These are phyloP conservation scores for Escallonia herrerae DNA, from an alignment of 129 eudicot genomes.

Conservation along the genomic window DNA sequence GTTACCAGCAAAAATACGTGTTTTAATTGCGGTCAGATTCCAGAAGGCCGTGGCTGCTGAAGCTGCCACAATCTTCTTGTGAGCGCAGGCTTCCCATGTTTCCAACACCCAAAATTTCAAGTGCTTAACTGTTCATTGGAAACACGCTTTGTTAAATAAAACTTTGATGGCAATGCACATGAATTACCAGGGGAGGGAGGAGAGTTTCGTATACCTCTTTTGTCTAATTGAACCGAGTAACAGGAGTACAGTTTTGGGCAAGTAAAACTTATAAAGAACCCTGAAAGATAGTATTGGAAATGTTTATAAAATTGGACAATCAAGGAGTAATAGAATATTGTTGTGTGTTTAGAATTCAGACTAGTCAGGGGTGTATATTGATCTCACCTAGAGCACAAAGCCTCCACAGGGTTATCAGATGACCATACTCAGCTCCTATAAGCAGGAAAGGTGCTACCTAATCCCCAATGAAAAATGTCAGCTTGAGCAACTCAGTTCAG, in stretches of 20 bases:
- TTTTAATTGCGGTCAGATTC: conserved; percentile 66
- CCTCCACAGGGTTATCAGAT: conserved; percentile 75
- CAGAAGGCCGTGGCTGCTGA: conserved; percentile 76
- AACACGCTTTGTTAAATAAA: not conserved
- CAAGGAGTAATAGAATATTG: not conserved
- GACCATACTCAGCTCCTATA: conserved; percentile 87
- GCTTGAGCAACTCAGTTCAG: not conserved
- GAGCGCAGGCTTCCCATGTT: conserved; percentile 79
- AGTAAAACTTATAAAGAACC: conserved; percentile 72
- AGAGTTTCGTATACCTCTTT: conserved; percentile 36
- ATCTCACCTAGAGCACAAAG: conserved; percentile 74
- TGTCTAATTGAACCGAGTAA: conserved; percentile 55
- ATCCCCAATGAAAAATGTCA: conserved; percentile 7
- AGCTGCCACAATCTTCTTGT: conserved; percentile 64
- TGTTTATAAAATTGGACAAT: not conserved
- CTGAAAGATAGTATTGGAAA: conserved; percentile 36
- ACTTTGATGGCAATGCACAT: not conserved
- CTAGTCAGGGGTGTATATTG: not conserved
- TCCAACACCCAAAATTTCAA: conserved; percentile 37
- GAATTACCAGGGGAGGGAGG: not conserved
- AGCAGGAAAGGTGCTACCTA: conserved; percentile 73
- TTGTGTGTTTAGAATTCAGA: not conserved
- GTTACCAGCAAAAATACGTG: conserved; percentile 76
- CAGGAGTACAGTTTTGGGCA: conserved; percentile 66
- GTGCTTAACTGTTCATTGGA: conserved; percentile 36